Conservation (phyloP, 306 rosid species). For the Trifolium pratense region DNA sequence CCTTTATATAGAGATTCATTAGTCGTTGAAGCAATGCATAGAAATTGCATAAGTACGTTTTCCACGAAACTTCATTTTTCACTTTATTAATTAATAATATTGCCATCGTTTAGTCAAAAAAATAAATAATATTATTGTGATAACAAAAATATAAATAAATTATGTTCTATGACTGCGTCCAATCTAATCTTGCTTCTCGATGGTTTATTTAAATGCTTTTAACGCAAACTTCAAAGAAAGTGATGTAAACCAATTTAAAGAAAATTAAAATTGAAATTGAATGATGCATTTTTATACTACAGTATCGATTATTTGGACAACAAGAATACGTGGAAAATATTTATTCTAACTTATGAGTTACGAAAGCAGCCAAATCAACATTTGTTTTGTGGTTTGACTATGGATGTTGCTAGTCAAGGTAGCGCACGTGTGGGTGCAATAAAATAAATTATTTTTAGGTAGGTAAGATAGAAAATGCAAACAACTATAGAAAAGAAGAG, state of each 20-base stretch:
- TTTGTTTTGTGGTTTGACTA: slow-evolving; percentile 30
- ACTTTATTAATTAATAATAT: neutral
- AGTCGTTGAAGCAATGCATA: slow-evolving; percentile 6
- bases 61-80: slow-evolving; percentile 43
- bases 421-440: slow-evolving; percentile 43
- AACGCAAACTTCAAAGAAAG: neutral
- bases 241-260: neutral
- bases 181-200: slow-evolving; percentile 27
- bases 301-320: slow-evolving; percentile 21
- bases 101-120: neutral
- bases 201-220: neutral
- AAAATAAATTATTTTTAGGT: neutral
- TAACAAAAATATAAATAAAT: neutral
- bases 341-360: neutral
- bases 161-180: slow-evolving; percentile 41
- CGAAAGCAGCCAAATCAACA: slow-evolving; percentile 35
- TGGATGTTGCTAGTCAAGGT: slow-evolving; percentile 34
- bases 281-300: neutral
- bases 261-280: neutral
- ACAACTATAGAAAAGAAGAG: neutral
- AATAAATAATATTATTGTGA: neutral
- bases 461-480: neutral
- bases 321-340: neutral
- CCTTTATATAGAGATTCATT: slow-evolving; percentile 38
- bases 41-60: slow-evolving; percentile 17